Base-by-base conservation (phyloP, 2,329 filamentous ascomycete species). In the Dothidotthia symphoricarpi region DNA sequence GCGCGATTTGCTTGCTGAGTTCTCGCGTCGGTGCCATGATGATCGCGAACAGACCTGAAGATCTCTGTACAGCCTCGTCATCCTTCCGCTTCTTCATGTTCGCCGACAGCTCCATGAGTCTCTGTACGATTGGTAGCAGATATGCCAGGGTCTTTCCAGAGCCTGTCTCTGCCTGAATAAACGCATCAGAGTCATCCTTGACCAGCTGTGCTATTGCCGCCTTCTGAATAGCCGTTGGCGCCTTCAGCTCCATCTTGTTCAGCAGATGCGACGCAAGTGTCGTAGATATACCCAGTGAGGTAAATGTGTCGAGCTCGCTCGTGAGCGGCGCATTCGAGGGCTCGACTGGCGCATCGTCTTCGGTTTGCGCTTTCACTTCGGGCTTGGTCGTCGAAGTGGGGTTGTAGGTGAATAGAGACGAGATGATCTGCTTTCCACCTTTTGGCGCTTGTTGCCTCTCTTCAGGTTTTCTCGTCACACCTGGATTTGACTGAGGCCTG, bases 141-240 rank as follows among this genome's bases (percentile, higher is more conserved):
- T 98, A 98, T n/a, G 93, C 88, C 43, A 98, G 71, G 0, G 93
- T 98, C 71, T 98, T 98, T 69, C 93, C 93, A 0, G 93, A 98
- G 53, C 93, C 93, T 0, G 93, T 98, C 70, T 98, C 86, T 3
- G 93, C 94, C 65, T 97, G 93, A 24, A 98, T 85, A 57, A 98
- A 98, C 2, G 90, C 90, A 71, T 98, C 93, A 30, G 80, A 83
- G 54, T 95, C 86, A 36, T 85, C 83, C 28, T 82, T 82, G 29
- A 95, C 69, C 45, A 98, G 71, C 54, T 93, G 83, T 28, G 86
- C 77, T 26, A 98, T 83, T 1, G 91, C 85, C 45, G 87, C 88
- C 55, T 90, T 90, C 69, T 98, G 93, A 61, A 98, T 96, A 0
- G 88, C 88, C 0, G 93, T 98, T 5, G 93, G 93, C 0, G 88